These are phyloP conservation scores for Nicotiana sylvestris DNA, from an alignment of 257 asterid genomes.

Conservation along the genomic window DNA sequence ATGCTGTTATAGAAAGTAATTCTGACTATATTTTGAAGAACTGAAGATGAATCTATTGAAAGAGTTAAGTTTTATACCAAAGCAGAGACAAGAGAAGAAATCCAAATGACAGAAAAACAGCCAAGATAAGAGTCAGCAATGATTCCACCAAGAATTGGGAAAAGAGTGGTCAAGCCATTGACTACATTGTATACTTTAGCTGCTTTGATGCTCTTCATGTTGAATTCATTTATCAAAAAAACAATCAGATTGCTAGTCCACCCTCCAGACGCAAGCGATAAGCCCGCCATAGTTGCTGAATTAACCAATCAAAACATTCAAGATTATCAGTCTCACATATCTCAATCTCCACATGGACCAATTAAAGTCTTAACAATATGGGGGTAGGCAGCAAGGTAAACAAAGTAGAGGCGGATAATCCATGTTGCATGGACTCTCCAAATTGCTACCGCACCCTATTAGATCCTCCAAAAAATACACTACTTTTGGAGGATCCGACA, in stretches of 20 bases:
- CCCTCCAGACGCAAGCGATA: conserved; percentile 66
- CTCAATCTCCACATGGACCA: neutral
- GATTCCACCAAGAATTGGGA: conserved; percentile 70
- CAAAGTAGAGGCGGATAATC: neutral
- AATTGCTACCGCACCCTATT: too few species aligned
- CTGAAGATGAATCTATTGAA: neutral
- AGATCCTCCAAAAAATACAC: too few species aligned
- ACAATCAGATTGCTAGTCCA: conserved; percentile 61
- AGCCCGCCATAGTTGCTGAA: conserved; percentile 58
- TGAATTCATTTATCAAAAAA: conserved; percentile 70
- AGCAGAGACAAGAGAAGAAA: conserved; percentile 61
- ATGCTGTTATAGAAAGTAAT: too few species aligned
- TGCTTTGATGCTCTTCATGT: conserved; percentile 66
- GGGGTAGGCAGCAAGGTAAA: neutral
- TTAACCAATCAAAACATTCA: neutral
- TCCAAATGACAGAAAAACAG: conserved; percentile 72
- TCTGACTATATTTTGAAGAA: neutral
- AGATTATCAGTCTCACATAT: neutral
- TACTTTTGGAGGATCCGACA: too few species aligned
- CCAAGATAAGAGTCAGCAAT: conserved; percentile 71
- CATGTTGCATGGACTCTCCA: too few species aligned
- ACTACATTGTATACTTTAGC: conserved; percentile 66
- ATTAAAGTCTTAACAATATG: neutral
- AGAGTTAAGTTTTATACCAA: conserved; percentile 31
- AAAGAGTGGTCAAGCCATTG: conserved; percentile 60